Evolutionary conservation across 768 basidiomycete genomes (phyloP), one percentile per base, ranked within the genome.

Genomic region (Collybia mongolica): DNA sequence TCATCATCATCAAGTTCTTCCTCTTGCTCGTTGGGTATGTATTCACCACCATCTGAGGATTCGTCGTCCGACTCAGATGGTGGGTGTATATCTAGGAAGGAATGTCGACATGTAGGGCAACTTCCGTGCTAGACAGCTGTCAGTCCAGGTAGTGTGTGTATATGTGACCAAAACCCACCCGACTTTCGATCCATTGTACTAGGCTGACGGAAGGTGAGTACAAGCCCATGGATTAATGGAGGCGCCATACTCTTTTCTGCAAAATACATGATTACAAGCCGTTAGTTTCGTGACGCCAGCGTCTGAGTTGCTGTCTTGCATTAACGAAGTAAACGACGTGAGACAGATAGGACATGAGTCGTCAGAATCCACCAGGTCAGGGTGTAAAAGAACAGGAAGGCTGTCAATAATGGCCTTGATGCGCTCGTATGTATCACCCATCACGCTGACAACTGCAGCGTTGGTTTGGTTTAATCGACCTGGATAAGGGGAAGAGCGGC

Each of bases 291-390:
- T 86, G 6, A 88, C 67, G 2, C 82, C 82, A 36, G 55, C 29
- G 12, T 68, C 57, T 9, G 60, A 44, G 24, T 40, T 56, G 14
- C 58, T 63, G 18, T 69, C 68, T n/a, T 65, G 60, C 39, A 82
- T 62, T 20, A 84, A 65, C 1, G 67, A 47, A 12, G 70, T 65
- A 51, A 87, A 85, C 1, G 80, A 61, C 17, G 74, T 65, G 39
- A 84, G 72, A 63, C 86, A 89, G 54, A 89, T 86, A 1, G 84
- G 81, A 59, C 87, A 89, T 19, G 72, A 68, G 47, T 86, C 84
- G 20, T 81, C 74, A 20, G 69, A 56, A 42, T 73, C 70, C 20
- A 81, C 62, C 2, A 68, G 63, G 23, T 72, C 63, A 46, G 68
- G 59, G 15, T 44, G 35, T 3, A 60, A 49, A 17, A 84, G 65